Conservation (phyloP, 768 basidiomycete genomes). For the Agrocybe pediades region DNA sequence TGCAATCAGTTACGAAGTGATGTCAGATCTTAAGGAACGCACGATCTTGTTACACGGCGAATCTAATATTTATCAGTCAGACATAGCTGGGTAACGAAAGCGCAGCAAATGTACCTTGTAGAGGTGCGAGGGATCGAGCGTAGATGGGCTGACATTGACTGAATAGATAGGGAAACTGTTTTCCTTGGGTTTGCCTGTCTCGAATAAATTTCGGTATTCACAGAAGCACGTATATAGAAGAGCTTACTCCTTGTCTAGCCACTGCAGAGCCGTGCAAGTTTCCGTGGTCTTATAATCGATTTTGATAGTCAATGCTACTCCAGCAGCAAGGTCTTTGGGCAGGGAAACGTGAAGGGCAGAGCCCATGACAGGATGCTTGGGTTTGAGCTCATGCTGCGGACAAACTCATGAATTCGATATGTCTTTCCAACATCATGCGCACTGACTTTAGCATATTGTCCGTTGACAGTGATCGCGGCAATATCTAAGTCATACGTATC, state of each 20-base stretch:
- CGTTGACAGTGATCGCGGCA: conserved; percentile 51
- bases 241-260: conserved; percentile 78
- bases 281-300: conserved; percentile 75
- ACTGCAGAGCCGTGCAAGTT: conserved; percentile 78
- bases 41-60: conserved; percentile 87
- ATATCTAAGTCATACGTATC: conserved; percentile 78
- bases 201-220: background rate
- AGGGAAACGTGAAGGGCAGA: conserved; percentile 69
- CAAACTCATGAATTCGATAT: background rate
- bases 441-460: conserved; percentile 47
- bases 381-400: conserved; percentile 52
- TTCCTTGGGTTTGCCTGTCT: conserved; percentile 81
- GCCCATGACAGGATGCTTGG: conserved; percentile 74
- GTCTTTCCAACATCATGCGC: background rate
- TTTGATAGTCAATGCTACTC: conserved; percentile 51
- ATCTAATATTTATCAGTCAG: conserved; percentile 44
- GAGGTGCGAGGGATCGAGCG: conserved; percentile 74
- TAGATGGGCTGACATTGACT: conserved; percentile 95
- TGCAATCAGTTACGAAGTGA: background rate
- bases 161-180: conserved; percentile 83
- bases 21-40: conserved; percentile 18
- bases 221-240: background rate
- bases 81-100: background rate
- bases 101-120: conserved; percentile 57
- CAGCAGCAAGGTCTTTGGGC: conserved; percentile 39